Percentiles rank a stretch among this genome's conserved stretches.
These are phyloP conservation scores for Metschnikowia cubensis DNA, from an alignment of 805 yeast species.

Conservation along the genomic window DNA sequence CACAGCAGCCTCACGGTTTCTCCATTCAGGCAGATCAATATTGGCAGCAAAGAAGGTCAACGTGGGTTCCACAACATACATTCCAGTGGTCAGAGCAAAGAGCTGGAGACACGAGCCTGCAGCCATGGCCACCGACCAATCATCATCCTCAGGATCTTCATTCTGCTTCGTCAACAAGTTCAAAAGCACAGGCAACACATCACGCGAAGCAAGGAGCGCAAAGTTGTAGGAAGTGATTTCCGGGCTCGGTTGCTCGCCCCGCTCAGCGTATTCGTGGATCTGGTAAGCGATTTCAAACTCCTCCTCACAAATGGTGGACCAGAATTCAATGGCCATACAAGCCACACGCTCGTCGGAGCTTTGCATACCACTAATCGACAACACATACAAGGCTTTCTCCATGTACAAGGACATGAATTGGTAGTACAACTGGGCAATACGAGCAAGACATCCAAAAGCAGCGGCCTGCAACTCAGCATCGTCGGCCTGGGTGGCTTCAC, in stretches of 20 bases:
- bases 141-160: slow-evolving; percentile 92
- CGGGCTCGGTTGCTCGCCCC: slow-evolving; percentile 27
- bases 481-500: slow-evolving; percentile 95
- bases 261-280: slow-evolving; percentile 52
- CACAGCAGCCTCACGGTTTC: slow-evolving; percentile 92
- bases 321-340: slow-evolving; percentile 97
- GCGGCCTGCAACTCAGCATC: slow-evolving; percentile 83
- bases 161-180: slow-evolving; percentile 79
- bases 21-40: slow-evolving; percentile 60
- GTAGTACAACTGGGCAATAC: slow-evolving; percentile 87
- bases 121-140: slow-evolving; percentile 98
- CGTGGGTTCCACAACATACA: slow-evolving; percentile 81
- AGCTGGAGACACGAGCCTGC: slow-evolving; percentile 96
- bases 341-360: slow-evolving; percentile 80
- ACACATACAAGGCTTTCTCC: slow-evolving; percentile 92
- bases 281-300: slow-evolving; percentile 78
- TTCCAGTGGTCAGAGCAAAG: slow-evolving; percentile 87
- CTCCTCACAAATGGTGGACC: slow-evolving; percentile 99
- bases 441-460: slow-evolving; percentile 92
- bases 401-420: slow-evolving; percentile 87
- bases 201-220: slow-evolving; percentile 77
- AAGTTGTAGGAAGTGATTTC: slow-evolving; percentile 65
- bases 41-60: slow-evolving; percentile 77
- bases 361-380: slow-evolving; percentile 90
- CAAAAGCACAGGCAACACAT: slow-evolving; percentile 84